Evolutionary conservation across 495 filamentous ascomycete genomes (phyloP).

Genomic region (Sphaerosporella brunnea): DNA sequence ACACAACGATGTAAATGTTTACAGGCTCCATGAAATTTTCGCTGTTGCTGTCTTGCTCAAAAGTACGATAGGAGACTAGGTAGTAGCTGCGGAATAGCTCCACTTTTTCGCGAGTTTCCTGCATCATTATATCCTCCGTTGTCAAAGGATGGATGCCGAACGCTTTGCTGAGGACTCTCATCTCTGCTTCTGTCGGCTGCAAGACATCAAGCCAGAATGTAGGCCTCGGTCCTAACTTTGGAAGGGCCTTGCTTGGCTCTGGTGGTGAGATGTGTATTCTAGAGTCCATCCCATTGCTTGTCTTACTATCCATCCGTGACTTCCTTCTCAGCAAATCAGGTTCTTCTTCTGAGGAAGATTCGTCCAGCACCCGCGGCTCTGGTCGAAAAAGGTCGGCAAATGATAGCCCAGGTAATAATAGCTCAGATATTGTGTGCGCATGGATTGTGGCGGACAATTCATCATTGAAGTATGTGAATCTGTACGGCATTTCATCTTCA

Average conservation of each 20-base stretch:
- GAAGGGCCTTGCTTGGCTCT: slow-evolving; percentile 3
- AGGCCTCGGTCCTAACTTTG: slow-evolving; percentile 16
- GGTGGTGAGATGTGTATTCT: neutral
- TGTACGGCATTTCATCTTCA: slow-evolving; percentile 79
- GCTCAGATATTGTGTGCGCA: slow-evolving; percentile 80
- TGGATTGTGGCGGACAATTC: slow-evolving; percentile 88
- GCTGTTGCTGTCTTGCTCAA: slow-evolving; percentile 58
- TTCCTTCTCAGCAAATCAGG: slow-evolving; percentile 13
- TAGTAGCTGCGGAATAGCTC: slow-evolving; percentile 96
- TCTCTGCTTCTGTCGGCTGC: slow-evolving; percentile 75
- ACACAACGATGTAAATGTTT: slow-evolving; percentile 92
- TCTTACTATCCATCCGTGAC: slow-evolving; percentile 24
- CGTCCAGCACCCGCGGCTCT: slow-evolving; percentile 45
- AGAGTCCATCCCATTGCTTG: slow-evolving; percentile 9
- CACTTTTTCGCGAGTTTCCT: slow-evolving; percentile 93
- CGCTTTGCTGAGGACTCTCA: slow-evolving; percentile 70
- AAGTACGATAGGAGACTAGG: slow-evolving; percentile 91
- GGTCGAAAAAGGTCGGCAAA: slow-evolving; percentile 79
- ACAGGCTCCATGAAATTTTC: slow-evolving; percentile 74
- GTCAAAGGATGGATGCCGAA: slow-evolving; percentile 90
- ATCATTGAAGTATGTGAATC: slow-evolving; percentile 98
- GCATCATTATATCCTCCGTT: slow-evolving; percentile 80
- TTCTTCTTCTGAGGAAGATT: slow-evolving; percentile 45
- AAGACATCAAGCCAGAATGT: slow-evolving; percentile 75
- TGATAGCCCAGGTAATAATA: slow-evolving; percentile 63